Conservation (phyloP, 495 filamentous ascomycete genomes). For the Penicillium cataractarum region DNA sequence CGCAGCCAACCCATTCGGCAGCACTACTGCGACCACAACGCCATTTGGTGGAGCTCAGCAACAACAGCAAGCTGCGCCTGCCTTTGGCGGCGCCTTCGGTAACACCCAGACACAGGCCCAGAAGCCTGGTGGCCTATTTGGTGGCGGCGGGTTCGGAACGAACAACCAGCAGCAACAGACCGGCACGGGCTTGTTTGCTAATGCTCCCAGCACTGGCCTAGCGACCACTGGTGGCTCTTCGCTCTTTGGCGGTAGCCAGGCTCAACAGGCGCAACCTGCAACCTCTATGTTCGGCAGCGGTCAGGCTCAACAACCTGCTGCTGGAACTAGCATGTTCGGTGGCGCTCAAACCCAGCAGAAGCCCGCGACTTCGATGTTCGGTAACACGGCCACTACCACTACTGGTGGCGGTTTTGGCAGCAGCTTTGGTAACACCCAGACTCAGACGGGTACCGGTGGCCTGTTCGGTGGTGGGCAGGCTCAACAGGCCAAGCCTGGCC, state of each 20-base stretch:
- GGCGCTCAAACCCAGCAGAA: slow-evolving; percentile 43
- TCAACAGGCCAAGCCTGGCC: slow-evolving; percentile 42
- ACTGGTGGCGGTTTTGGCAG: slow-evolving; percentile 25
- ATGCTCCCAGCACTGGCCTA: slow-evolving; percentile 7
- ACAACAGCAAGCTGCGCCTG: slow-evolving; percentile 40
- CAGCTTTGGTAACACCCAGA: slow-evolving; percentile 40
- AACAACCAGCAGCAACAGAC: slow-evolving; percentile 43
- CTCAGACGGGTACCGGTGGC: slow-evolving; percentile 25
- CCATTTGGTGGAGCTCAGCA: slow-evolving; percentile 49
- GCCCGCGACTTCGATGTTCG: slow-evolving; percentile 35
- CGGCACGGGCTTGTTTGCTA: slow-evolving; percentile 49
- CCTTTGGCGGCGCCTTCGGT: slow-evolving; percentile 54
- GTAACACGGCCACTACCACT: slow-evolving; percentile 25
- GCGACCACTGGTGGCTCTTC: not conserved
- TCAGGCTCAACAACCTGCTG: slow-evolving; percentile 36
- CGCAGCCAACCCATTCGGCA: slow-evolving; percentile 40
- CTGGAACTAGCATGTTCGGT: slow-evolving; percentile 38
- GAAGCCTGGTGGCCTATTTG: slow-evolving; percentile 43
- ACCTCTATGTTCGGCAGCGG: slow-evolving; percentile 50
- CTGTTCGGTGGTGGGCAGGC: slow-evolving; percentile 36
- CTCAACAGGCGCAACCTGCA: slow-evolving; percentile 36
- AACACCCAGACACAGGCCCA: slow-evolving; percentile 47
- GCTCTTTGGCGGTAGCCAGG: slow-evolving; percentile 4
- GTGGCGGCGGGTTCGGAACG: slow-evolving; percentile 43
- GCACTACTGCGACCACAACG: slow-evolving; percentile 32